Conservation (phyloP, 176 grass and related monocot species). For the Oryza rufipogon region DNA sequence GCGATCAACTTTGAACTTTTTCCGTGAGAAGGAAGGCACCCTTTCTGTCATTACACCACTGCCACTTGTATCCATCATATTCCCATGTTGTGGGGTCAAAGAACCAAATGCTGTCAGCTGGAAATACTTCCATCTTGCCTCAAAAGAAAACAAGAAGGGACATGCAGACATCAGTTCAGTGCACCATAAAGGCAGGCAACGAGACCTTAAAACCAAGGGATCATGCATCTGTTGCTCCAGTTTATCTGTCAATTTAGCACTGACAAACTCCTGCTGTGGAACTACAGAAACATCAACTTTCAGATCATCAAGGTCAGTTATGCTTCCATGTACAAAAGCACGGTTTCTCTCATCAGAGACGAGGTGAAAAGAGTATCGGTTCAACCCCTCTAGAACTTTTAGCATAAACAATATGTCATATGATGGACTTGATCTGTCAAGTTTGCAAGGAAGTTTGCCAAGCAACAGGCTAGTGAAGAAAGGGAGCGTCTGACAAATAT, state of each 20-base stretch:
- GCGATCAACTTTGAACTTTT: slow-evolving; percentile 90
- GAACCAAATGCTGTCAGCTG: slow-evolving; percentile 72
- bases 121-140: slow-evolving; percentile 94
- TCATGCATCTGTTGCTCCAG: slow-evolving; percentile 98
- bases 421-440: slow-evolving; percentile 63
- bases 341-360: slow-evolving; percentile 59
- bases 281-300: slow-evolving; percentile 63
- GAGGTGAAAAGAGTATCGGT: slow-evolving; percentile 63
- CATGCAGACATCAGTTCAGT: slow-evolving; percentile 76
- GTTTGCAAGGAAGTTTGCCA: slow-evolving; percentile 76
- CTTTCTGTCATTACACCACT: slow-evolving; percentile 47
- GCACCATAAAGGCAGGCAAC: slow-evolving; percentile 83
- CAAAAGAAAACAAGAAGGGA: slow-evolving; percentile 99
- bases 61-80: slow-evolving; percentile 46
- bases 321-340: slow-evolving; percentile 67
- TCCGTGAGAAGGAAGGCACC: slow-evolving; percentile 42
- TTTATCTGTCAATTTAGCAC: slow-evolving; percentile 89
- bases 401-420: slow-evolving; percentile 97
- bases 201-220: slow-evolving; percentile 69
- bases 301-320: slow-evolving; percentile 65
- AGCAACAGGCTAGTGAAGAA: slow-evolving; percentile 77
- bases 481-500: slow-evolving; percentile 62
- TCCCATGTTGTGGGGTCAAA: slow-evolving; percentile 50
- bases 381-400: slow-evolving; percentile 83
- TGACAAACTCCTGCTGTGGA: slow-evolving; percentile 78